These are phyloP conservation scores for Puccinellia tenuiflora DNA, from an alignment of 176 grass and related monocot species.

Conservation along the genomic window DNA sequence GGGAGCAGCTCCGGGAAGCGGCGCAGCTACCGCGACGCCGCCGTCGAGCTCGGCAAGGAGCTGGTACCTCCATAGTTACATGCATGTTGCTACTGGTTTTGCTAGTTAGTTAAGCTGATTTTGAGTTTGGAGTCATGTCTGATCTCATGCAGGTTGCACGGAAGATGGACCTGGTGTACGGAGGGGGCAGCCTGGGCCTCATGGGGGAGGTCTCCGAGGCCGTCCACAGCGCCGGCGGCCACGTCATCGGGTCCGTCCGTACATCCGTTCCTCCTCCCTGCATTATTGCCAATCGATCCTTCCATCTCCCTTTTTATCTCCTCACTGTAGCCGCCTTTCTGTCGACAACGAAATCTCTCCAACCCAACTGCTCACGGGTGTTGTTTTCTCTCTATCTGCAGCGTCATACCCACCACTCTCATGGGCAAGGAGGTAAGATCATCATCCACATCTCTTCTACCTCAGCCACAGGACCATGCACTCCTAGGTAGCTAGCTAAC, in stretches of 20 bases:
- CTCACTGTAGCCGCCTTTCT: neutral
- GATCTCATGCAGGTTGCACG: slow-evolving; percentile 64
- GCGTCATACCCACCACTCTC: slow-evolving; percentile 72
- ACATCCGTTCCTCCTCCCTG: neutral
- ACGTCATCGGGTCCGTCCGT: slow-evolving; percentile 55
- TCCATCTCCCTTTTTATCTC: no score
- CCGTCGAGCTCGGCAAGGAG: slow-evolving; percentile 82
- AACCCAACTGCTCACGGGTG: neutral
- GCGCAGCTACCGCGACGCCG: slow-evolving; percentile 84
- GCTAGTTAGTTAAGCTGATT: neutral
- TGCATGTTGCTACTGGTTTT: no score
- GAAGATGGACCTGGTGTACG: slow-evolving; percentile 89
- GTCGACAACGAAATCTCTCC: neutral
- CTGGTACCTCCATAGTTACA: slow-evolving; percentile 17
- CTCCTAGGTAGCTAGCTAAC: neutral
- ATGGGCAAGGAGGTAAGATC: slow-evolving; percentile 81
- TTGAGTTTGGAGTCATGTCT: neutral
- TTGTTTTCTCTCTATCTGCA: neutral
- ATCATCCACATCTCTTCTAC: no score
- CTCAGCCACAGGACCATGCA: neutral
- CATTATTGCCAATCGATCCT: neutral
- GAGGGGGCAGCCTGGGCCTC: slow-evolving; percentile 81
- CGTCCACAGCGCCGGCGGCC: slow-evolving; percentile 85
- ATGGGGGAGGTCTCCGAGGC: slow-evolving; percentile 90
- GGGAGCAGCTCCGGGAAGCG: slow-evolving; percentile 98